phyloP scores from a whole-genome alignment of 164 flowering plant species.

The Chimonanthus salicifolius region DNA sequence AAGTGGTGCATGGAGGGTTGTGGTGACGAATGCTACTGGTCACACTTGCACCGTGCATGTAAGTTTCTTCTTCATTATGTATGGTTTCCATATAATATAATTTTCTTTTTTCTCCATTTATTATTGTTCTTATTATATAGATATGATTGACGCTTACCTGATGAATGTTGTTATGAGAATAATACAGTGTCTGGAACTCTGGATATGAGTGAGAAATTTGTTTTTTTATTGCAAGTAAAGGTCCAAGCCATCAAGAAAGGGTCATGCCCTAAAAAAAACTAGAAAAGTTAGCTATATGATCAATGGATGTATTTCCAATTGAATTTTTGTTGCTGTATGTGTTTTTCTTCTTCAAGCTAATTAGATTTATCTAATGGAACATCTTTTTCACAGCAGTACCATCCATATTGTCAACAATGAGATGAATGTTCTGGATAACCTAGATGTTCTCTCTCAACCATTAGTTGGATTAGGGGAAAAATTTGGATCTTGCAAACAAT shows the following conservation, averaged over 20 bases:
- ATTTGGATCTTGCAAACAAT: neutral
- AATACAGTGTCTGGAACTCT: too few relatives aligned
- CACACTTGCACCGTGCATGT: slow-evolving; percentile 94
- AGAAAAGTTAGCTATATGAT: neutral
- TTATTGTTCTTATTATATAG: too few relatives aligned
- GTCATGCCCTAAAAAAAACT: neutral
- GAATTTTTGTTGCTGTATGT: neutral
- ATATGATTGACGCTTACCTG: too few relatives aligned
- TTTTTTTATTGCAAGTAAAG: neutral
- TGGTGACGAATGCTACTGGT: slow-evolving; percentile 87
- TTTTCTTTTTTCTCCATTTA: too few relatives aligned
- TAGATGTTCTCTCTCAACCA: too few relatives aligned
- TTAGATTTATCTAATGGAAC: neutral
- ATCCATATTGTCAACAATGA: too few relatives aligned
- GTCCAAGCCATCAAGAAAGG: neutral
- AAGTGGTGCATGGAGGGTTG: slow-evolving; percentile 91
- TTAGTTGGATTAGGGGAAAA: neutral
- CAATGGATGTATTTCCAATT: neutral
- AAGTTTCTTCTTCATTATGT: slow-evolving; percentile 26
- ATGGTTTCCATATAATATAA: neutral
- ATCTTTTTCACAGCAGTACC: too few relatives aligned
- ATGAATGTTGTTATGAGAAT: too few relatives aligned
- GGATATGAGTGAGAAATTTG: too few relatives aligned
- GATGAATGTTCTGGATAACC: too few relatives aligned
- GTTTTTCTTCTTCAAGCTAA: neutral